phyloP scores from a whole-genome alignment of 768 basidiomycete genomes.

The Suillus spraguei region DNA sequence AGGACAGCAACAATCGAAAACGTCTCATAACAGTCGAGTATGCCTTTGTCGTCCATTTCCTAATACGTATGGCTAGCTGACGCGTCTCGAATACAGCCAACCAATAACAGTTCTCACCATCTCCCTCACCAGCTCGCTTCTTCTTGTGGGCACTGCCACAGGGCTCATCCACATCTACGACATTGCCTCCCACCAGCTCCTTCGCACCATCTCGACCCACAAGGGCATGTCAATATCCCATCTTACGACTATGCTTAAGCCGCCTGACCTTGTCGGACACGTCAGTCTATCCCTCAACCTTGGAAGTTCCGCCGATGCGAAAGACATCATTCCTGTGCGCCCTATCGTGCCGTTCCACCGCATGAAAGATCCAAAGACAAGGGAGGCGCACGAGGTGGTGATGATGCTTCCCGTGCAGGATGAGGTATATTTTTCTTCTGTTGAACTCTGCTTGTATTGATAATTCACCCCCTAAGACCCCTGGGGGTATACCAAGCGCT shows the following conservation, averaged over 20 bases:
- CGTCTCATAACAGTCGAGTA: conserved; percentile 58
- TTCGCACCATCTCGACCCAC: conserved; percentile 78
- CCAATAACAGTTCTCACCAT: conserved; percentile 73
- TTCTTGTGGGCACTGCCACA: conserved; percentile 78
- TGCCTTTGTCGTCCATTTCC: conserved; percentile 4
- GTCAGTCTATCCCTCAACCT: conserved; percentile 53
- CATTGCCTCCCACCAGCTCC: conserved; percentile 85
- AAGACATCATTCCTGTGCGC: conserved; percentile 65
- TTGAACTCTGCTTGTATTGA: conserved; percentile 1
- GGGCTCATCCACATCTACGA: conserved; percentile 84
- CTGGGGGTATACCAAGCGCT: conserved; percentile 19
- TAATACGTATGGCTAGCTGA: conserved; percentile 9
- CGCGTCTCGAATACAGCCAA: conserved; percentile 48
- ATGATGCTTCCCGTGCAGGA: conserved; percentile 56
- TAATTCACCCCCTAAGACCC: conserved; percentile 14
- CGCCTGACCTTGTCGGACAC: conserved; percentile 85
- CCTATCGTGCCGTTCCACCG: conserved; percentile 73
- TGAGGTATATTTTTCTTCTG: conserved; percentile 35
- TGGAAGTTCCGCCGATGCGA: conserved; percentile 38
- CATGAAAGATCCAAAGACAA: conserved; percentile 63
- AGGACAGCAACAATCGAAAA: conserved; percentile 50
- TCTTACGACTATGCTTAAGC: conserved; percentile 80
- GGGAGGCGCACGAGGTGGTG: conserved; percentile 73
- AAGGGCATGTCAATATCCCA: conserved; percentile 71
- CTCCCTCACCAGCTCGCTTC: conserved; percentile 74